Percentiles rank a stretch among this genome's conserved stretches.
Conservation (phyloP, 495 filamentous ascomycete species). For the Penicillium lividum region DNA sequence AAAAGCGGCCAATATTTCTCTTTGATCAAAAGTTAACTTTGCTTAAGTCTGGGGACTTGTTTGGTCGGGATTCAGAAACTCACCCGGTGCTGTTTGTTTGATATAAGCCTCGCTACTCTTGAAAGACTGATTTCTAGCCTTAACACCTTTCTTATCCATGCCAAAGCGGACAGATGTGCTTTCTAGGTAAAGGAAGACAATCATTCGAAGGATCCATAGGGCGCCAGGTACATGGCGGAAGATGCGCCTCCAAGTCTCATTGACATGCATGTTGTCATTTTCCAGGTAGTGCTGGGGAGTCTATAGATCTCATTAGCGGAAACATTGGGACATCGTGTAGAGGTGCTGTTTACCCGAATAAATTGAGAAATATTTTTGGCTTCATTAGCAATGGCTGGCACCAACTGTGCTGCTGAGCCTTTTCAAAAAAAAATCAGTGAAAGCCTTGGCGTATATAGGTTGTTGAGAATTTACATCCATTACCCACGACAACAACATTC, state of each 20-base stretch:
- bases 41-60: neutral
- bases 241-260: neutral
- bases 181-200: constrained; percentile 7
- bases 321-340: neutral
- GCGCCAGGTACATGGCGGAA: constrained; percentile 6
- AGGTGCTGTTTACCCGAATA: neutral
- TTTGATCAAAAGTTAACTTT: neutral
- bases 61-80: neutral
- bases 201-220: neutral
- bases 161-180: neutral
- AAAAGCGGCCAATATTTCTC: constrained; percentile 8
- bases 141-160: neutral
- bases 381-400: neutral
- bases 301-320: neutral
- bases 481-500: neutral
- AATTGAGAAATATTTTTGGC: neutral
- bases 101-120: constrained; percentile 5
- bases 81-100: neutral
- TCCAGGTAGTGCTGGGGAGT: constrained; percentile 3
- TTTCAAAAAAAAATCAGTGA: neutral
- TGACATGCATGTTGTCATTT: neutral
- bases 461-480: neutral
- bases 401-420: neutral
- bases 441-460: neutral
- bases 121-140: neutral